Percentiles rank a stretch among this genome's conserved stretches.
Conservation (phyloP, 768 basidiomycete genomes). For the Termitomyces heimii region DNA sequence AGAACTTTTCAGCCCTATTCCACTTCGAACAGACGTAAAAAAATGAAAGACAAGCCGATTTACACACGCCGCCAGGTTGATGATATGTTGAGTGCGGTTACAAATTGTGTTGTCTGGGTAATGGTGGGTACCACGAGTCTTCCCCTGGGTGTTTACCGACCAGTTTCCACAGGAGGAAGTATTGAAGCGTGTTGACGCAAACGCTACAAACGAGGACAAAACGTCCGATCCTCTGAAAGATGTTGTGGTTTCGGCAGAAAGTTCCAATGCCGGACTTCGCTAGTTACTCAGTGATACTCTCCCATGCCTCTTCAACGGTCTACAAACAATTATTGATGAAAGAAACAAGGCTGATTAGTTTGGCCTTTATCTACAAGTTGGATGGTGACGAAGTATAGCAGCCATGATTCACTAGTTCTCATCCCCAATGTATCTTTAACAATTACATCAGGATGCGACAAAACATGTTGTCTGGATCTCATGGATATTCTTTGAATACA, state of each 20-base stretch:
- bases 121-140: conserved; percentile 1
- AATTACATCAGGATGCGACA: background rate
- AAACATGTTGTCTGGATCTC: background rate
- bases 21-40: conserved; percentile 2
- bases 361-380: background rate
- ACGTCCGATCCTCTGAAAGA: background rate
- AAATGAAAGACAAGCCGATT: conserved; percentile 10
- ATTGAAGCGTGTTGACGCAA: conserved; percentile 1
- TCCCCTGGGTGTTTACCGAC: background rate
- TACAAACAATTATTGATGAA: conserved; percentile 8
- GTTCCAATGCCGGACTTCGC: background rate
- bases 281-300: conserved; percentile 2
- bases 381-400: too few species aligned
- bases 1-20: conserved; percentile 1
- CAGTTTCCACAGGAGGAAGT: conserved; percentile 5
- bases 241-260: background rate
- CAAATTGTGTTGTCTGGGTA: conserved; percentile 7
- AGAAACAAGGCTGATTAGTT: conserved; percentile 1
- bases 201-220: background rate
- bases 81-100: conserved; percentile 10
- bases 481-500: background rate
- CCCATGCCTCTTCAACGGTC: conserved; percentile 3
- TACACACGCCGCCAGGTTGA: conserved; percentile 12
- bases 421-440: background rate
- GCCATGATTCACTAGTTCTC: background rate